phyloP scores from a whole-genome alignment of 1,284 basidiomycete genomes.

The Trichosporon inkin region DNA sequence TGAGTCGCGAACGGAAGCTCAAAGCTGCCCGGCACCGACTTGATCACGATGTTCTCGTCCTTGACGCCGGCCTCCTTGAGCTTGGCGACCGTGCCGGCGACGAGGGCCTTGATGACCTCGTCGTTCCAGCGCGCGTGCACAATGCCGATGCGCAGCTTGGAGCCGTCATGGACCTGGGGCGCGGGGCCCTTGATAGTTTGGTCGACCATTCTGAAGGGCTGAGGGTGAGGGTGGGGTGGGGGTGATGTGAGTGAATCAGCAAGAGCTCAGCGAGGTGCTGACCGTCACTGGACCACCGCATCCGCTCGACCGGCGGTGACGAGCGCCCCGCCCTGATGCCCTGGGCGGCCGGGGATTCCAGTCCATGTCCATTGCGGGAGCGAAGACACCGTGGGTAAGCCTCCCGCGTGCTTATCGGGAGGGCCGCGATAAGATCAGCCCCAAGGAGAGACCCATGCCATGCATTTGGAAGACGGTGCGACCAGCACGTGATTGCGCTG shows the following conservation, averaged over 20 bases:
- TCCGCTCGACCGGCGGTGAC: background rate
- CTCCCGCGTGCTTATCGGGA: background rate
- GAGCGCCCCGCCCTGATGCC: background rate
- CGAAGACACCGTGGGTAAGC: background rate
- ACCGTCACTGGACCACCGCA: background rate
- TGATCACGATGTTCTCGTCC: constrained; percentile 80
- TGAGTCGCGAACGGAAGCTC: constrained; percentile 85
- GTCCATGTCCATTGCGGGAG: background rate
- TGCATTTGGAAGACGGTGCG: too few relatives aligned
- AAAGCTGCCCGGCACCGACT: constrained; percentile 89
- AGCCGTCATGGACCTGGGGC: constrained; percentile 66
- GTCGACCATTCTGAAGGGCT: constrained; percentile 42
- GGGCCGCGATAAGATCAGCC: background rate
- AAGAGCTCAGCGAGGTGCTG: background rate
- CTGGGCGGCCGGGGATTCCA: too few relatives aligned
- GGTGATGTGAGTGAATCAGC: background rate
- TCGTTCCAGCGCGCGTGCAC: constrained; percentile 94
- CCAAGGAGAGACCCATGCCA: too few relatives aligned
- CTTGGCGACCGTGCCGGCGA: constrained; percentile 69
- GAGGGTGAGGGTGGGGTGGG: background rate
- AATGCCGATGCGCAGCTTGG: constrained; percentile 74
- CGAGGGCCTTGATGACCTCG: constrained; percentile 73
- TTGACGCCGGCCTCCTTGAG: constrained; percentile 81
- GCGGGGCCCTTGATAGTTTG: constrained; percentile 68
- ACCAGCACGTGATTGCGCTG: too few relatives aligned